phyloP scores from a whole-genome alignment of 148 eudicot genomes.

The Rhododendron simsii region DNA sequence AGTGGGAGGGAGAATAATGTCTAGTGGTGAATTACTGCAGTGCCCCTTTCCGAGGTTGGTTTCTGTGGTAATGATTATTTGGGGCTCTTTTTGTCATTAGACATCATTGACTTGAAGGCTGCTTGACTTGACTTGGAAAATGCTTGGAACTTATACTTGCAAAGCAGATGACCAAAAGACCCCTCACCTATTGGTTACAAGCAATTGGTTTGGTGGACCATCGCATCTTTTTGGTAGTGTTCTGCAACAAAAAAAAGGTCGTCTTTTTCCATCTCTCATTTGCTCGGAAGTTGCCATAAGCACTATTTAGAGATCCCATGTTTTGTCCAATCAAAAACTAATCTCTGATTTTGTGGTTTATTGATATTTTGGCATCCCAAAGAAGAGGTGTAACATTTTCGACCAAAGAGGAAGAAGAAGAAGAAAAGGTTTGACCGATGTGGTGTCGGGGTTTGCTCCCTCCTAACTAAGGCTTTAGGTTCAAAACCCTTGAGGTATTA shows the following conservation, averaged over 20 bases:
- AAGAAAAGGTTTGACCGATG: too few species aligned
- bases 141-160: neutral
- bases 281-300: neutral
- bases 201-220: neutral
- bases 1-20: neutral
- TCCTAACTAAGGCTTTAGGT: too few species aligned
- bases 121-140: neutral
- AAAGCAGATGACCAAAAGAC: neutral
- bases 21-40: neutral
- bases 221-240: neutral
- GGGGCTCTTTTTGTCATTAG: slow-evolving; percentile 6
- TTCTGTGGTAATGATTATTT: neutral
- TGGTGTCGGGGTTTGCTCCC: too few species aligned
- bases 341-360: neutral
- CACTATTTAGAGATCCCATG: neutral
- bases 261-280: neutral
- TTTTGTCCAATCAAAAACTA: neutral
- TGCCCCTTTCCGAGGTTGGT: neutral
- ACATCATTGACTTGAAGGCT: neutral
- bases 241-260: neutral
- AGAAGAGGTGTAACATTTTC: neutral
- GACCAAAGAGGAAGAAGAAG: too few species aligned
- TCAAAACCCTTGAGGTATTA: too few species aligned
- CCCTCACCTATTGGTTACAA: neutral
- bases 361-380: neutral